Base-by-base conservation (phyloP, 1,139 yeast species). In the Debaryomycetaceae sp. region DNA sequence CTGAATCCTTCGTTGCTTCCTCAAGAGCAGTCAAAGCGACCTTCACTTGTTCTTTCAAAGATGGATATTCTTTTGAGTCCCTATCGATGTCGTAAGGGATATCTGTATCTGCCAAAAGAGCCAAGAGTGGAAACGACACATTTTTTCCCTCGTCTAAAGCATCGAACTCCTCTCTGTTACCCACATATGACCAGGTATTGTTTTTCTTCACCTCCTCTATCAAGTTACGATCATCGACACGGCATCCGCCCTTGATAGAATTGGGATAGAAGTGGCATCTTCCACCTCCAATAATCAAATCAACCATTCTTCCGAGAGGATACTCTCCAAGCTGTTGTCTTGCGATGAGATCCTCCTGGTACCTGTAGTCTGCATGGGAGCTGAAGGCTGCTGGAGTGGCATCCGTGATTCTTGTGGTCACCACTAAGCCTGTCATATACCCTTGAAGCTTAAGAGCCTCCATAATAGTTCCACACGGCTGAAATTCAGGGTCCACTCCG, bases 321-420 rank as follows among this genome's bases (percentile, higher is more conserved):
- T 84, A 80, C 42, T 79, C 81, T 27, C 96, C 96, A 48, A 89
- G 63, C 63, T 87, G 95, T 44, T 89, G 96, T 57, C 81, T 78
- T 2, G 97, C 97, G 60, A 90, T 88, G 63, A 81, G 70, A 58
- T 87, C 93, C 62, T 88, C 95, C 64, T 86, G 87, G 52, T 70
- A 75, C 57, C 97, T 75, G 58, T 69, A 77, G 51, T 82, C 82
- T 3, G 74, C 93, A 59, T 90, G 97, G 2, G 95, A 60, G 24
- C 87, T 79, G 59, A 88, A 90, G 0, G 91, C 82, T 5, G 96
- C 97, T 0, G 97, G 97, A 0, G 97, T 90, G 8, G 96, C 96
- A 62, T 68, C 66, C 22, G 68, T 66, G 51, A 89, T 78, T 47
- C 90, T 76, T 0, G 96, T 87, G 14, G 96, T 89, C 17, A 87